Evolutionary conservation across 768 basidiomycete genomes (phyloP), one percentile per base, ranked within the genome.

Genomic region (Termitomyces sp.): DNA sequence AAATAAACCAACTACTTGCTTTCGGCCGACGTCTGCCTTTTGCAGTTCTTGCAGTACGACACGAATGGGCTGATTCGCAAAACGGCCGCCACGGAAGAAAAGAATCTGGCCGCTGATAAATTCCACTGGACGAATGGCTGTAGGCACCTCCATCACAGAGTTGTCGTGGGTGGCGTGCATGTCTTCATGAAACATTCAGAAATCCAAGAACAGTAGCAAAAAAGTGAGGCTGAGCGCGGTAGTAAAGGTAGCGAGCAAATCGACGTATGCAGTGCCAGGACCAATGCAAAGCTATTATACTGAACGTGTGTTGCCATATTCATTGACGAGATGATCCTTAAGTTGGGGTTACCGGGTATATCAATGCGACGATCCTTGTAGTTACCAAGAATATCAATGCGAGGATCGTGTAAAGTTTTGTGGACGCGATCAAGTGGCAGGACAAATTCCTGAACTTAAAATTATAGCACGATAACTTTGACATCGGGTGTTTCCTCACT

Each of bases 21-120:
- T 89, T 68, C 88, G 74, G 22, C 87, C 88, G 44, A 84, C 67
- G 67, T 86, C 79, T 13, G 88, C 85, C 65, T 86, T 84, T 69
- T 89, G 88, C 33, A 86, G 68, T 68, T 87, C 88, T 47, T 74
- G 62, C 60, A 85, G 73, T 64, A 84, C 80, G 40, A 79, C 75
- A 40, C 82, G 83, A 36, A 87, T 71, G 27, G 70, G 73, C 50
- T 74, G 68, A 30, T 74, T 74, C n/a, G 69, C 67, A 63, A 88
- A 85, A 63, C 80, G 79, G 7, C 87, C 87, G 27, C 13, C 27
- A 9, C 1, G 37, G 13, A 52, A 40, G 26, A 52, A 20, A 8
- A 52, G 10, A 39, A 52, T 26, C 13, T 52, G 37, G 26, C 51
- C 51, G 24, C 27, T 52, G 12, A 52, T 52, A 7, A 39, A 52